Conservation (phyloP, 164 flowering plant species). For the Magnolia officinalis region DNA sequence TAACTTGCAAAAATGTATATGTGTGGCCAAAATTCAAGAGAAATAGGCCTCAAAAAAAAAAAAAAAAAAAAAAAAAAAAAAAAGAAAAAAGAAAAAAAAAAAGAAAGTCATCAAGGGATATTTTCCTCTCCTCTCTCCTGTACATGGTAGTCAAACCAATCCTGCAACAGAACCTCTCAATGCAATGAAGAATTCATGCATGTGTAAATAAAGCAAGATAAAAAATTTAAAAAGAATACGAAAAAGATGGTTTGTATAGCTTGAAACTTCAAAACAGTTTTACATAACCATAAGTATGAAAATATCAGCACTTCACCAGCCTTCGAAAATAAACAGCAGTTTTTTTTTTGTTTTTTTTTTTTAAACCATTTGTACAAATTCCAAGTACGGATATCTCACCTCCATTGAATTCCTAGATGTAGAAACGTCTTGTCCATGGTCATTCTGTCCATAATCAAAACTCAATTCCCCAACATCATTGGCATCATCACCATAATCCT, state of each 20-base stretch:
- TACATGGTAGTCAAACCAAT: not conserved
- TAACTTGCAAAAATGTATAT: no score
- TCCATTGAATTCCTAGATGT: slow-evolving; percentile 57
- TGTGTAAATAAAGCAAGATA: no score
- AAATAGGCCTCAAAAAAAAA: no score
- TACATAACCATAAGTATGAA: not conserved
- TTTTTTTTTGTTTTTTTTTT: not conserved
- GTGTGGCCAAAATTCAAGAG: no score
- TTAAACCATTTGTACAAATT: not conserved
- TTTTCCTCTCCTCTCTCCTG: not conserved
- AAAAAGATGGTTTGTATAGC: not conserved
- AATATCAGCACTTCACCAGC: not conserved
- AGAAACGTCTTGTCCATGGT: slow-evolving; percentile 37
- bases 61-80: no score
- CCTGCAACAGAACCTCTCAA: not conserved
- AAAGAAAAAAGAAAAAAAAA: no score
- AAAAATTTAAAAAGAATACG: no score
- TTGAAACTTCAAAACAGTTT: not conserved
- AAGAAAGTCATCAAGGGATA: no score
- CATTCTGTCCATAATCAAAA: slow-evolving; percentile 68
- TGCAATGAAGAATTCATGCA: not conserved
- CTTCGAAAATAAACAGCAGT: not conserved
- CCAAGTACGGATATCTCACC: slow-evolving; percentile 33
- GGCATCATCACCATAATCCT: slow-evolving; percentile 33
- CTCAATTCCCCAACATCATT: slow-evolving; percentile 73